These are phyloP conservation scores for Candida adriatica DNA, from an alignment of 805 yeast genomes.

Conservation along the genomic window DNA sequence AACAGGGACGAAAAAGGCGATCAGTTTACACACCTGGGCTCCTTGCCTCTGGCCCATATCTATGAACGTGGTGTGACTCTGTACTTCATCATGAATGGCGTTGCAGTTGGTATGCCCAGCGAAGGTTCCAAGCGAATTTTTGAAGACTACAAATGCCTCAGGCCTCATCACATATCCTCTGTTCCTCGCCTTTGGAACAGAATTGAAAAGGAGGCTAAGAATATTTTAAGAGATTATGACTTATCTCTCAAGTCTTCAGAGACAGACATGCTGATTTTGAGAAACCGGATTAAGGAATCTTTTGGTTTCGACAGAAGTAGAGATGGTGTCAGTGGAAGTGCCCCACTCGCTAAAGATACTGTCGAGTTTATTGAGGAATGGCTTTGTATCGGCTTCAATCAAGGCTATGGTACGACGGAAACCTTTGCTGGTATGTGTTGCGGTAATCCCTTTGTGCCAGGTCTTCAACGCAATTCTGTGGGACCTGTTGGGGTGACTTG, in stretches of 20 bases:
- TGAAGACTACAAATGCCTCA: constrained; percentile 40
- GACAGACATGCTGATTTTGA: constrained; percentile 29
- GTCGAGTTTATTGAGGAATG: constrained; percentile 46
- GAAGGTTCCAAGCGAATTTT: constrained; percentile 37
- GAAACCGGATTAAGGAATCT: constrained; percentile 16
- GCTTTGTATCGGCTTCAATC: constrained; percentile 35
- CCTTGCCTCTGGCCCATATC: constrained; percentile 53
- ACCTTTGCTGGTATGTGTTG: constrained; percentile 40
- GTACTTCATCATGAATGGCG: constrained; percentile 27
- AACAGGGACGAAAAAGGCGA: constrained; percentile 12
- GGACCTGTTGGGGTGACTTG: constrained; percentile 36
- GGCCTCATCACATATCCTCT: constrained; percentile 38
- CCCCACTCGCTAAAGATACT: constrained; percentile 53
- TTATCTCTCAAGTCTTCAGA: constrained; percentile 5
- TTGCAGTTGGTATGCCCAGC: constrained; percentile 34
- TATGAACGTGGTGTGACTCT: constrained; percentile 27
- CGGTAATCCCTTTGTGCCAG: constrained; percentile 18
- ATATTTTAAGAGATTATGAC: constrained; percentile 13
- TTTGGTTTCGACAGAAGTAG: constrained; percentile 34
- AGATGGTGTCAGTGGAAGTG: constrained; percentile 40
- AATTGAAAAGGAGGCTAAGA: constrained; percentile 40
- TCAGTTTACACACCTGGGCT: constrained; percentile 30
- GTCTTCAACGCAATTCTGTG: constrained; percentile 18
- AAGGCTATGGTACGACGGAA: constrained; percentile 54
- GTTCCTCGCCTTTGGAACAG: constrained; percentile 53